phyloP scores from a whole-genome alignment of 2,329 filamentous ascomycete genomes.

The Cordyceps cateniannulata region DNA sequence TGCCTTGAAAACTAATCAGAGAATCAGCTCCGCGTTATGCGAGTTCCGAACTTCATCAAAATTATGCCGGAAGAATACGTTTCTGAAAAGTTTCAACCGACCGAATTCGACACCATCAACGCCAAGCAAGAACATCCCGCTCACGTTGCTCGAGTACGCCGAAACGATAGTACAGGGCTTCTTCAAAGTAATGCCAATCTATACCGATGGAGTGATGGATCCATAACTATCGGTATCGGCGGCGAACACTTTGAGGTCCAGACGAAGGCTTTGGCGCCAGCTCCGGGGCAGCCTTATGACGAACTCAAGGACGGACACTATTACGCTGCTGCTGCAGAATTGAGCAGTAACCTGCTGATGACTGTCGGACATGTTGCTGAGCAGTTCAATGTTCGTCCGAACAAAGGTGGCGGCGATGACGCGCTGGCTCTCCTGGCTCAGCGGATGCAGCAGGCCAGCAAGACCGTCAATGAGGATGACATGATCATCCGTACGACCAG shows the following conservation, averaged over 20 bases:
- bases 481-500: slow-evolving; percentile 65
- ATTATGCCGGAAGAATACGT: slow-evolving; percentile 63
- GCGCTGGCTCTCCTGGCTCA: slow-evolving; percentile 63
- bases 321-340: slow-evolving; percentile 67
- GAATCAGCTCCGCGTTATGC: slow-evolving; percentile 58
- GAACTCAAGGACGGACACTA: slow-evolving; percentile 67
- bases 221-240: slow-evolving; percentile 67
- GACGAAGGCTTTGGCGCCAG: slow-evolving; percentile 62
- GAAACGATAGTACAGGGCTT: slow-evolving; percentile 56
- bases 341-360: slow-evolving; percentile 61
- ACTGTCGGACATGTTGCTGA: slow-evolving; percentile 72
- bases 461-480: slow-evolving; percentile 48
- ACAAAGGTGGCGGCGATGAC: slow-evolving; percentile 62
- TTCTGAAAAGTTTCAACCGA: slow-evolving; percentile 57
- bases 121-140: slow-evolving; percentile 49
- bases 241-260: slow-evolving; percentile 70
- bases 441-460: slow-evolving; percentile 58
- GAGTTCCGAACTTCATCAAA: slow-evolving; percentile 65
- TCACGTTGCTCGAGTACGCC: slow-evolving; percentile 63
- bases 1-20: slow-evolving; percentile 1
- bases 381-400: slow-evolving; percentile 62
- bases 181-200: slow-evolving; percentile 71
- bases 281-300: slow-evolving; percentile 52
- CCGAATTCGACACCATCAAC: slow-evolving; percentile 47
- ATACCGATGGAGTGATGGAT: slow-evolving; percentile 74